phyloP scores from a whole-genome alignment of 2,329 filamentous ascomycete species.

The Phialophora chinensis region DNA sequence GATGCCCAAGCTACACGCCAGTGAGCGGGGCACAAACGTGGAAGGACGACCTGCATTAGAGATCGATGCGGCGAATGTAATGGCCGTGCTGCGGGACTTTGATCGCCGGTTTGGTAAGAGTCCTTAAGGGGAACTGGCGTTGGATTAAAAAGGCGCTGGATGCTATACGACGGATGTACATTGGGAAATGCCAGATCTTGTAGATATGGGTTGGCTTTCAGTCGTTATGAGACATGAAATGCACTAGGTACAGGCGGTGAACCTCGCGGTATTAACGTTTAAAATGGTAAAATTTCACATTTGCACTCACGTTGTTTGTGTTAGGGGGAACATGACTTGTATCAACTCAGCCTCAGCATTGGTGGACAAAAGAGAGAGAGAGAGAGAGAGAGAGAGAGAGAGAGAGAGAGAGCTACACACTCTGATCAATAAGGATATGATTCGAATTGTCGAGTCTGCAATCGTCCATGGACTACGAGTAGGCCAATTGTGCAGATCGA shows the following conservation, averaged over 20 bases:
- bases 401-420: not conserved
- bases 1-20: conserved; percentile 74
- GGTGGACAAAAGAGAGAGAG: not conserved
- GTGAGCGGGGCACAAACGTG: conserved; percentile 40
- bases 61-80: conserved; percentile 81
- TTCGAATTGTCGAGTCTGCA: too few species aligned
- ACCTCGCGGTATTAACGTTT: not conserved
- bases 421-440: too few species aligned
- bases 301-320: not conserved
- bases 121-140: conserved; percentile 16
- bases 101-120: conserved; percentile 70
- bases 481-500: too few species aligned
- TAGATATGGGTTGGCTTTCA: not conserved
- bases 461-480: too few species aligned
- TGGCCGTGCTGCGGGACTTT: conserved; percentile 83
- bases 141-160: not conserved
- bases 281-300: not conserved
- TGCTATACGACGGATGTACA: not conserved
- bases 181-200: not conserved
- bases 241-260: not conserved
- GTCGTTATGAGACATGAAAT: not conserved
- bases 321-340: not conserved
- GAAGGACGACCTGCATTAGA: conserved; percentile 66
- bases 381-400: too few species aligned
- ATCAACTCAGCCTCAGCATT: not conserved